Base-by-base conservation (phyloP, 73 alveolate genomes). In the Paramecium pentaurelia region DNA sequence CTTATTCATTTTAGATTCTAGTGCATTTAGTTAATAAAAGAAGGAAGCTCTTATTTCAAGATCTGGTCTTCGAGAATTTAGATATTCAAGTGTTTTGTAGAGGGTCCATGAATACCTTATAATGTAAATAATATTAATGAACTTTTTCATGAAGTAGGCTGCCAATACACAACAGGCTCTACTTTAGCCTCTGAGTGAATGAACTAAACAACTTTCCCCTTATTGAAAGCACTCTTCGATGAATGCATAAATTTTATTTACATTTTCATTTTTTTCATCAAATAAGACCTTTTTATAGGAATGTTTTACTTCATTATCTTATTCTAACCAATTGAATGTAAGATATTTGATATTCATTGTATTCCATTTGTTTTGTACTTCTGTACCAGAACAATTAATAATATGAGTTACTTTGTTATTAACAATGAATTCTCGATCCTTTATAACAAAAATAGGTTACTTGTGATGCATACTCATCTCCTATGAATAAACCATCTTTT, bases 191-290 rank as follows among this genome's bases (percentile, higher is more conserved):
- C 99, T 92, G 27, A 98, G 97, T 49, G 99, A 97, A 95, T 98
- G 99, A 25, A 98, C 99, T 34, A 98, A 94, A 58, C 96, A 94
- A 85, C 99, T 97, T 93, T 98, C 99, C 5, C 99, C 99, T 89
- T 94, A 92, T 60, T 77, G 95, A 47, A 95, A 92, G 71, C 99
- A 95, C 86, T 97, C 99, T 86, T 98, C 99, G 12, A 98, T 97
- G 90, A 98, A 98, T 77, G 88, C 95, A 92, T 93, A 96, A 51
- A 98, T 97, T 90, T 97, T 96, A 92, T 96, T 97, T 20, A 98
- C 97, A 22, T 95, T 95, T 88, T 97, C 99, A 90, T 95, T 98
- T 75, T 97, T 97, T 49, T 93, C 93, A 68, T 98, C 99, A 51
- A 98, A 95, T 45, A 98, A 71, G 32, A 93, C 58, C 93, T 92